phyloP scores from a whole-genome alignment of 2,329 filamentous ascomycete species.

The Cryphonectria carpinicola region DNA sequence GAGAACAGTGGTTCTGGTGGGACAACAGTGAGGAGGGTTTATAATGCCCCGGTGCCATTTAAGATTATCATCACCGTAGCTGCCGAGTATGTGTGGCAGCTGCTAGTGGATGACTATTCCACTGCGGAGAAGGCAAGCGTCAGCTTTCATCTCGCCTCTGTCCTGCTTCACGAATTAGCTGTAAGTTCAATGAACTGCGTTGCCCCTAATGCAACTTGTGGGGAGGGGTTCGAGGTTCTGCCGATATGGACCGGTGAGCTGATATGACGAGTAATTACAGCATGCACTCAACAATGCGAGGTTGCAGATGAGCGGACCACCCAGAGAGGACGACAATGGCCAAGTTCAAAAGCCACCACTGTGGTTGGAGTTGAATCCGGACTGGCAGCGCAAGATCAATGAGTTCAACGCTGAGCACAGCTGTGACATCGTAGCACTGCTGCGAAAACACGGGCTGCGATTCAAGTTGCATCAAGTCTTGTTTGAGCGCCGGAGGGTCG shows the following conservation, averaged over 20 bases:
- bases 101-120: conserved; percentile 26
- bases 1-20: not conserved
- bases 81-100: conserved; percentile 22
- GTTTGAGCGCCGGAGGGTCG: not conserved
- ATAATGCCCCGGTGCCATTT: not conserved
- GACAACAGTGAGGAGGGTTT: not conserved
- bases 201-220: not conserved
- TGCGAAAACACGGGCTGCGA: conserved; percentile 15
- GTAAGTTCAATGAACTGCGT: conserved; percentile 6
- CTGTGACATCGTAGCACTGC: not conserved
- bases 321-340: not conserved
- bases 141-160: conserved; percentile 17
- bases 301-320: not conserved
- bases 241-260: not conserved
- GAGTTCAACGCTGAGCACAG: not conserved
- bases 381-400: not conserved
- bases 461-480: not conserved
- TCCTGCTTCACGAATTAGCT: conserved; percentile 24
- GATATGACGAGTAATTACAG: not conserved
- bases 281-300: conserved; percentile 10
- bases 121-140: conserved; percentile 24
- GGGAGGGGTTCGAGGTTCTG: not conserved
- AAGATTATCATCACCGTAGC: conserved; percentile 8
- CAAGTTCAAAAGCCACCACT: not conserved
- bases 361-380: conserved; percentile 16